These are phyloP conservation scores for Cercospora nicotianae DNA, from an alignment of 2,329 filamentous ascomycete genomes.

Conservation along the genomic window DNA sequence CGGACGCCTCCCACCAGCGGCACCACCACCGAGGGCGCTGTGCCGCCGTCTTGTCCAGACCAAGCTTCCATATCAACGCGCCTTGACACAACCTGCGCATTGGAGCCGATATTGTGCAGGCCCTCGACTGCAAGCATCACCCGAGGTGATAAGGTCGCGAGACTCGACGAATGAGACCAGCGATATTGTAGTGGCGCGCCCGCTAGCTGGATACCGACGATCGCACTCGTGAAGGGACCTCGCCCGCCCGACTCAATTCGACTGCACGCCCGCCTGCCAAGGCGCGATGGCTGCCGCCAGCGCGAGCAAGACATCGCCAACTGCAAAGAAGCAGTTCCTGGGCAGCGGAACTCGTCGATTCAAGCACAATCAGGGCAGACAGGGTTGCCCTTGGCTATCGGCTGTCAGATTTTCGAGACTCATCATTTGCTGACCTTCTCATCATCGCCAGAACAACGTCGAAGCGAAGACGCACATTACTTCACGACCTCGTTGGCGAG, in stretches of 20 bases:
- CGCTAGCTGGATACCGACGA: constrained; percentile 6
- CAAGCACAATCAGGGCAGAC: neutral
- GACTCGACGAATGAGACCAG: neutral
- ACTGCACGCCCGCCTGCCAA: constrained; percentile 4
- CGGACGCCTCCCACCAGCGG: neutral
- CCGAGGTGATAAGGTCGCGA: constrained; percentile 9
- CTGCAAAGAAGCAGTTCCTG: neutral
- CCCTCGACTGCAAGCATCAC: neutral
- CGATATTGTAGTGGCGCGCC: neutral
- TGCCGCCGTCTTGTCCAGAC: neutral
- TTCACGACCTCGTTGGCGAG: no score
- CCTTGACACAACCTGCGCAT: constrained; percentile 5
- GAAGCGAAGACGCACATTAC: no score
- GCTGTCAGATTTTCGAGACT: neutral
- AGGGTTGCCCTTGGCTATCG: neutral
- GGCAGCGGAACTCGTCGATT: neutral
- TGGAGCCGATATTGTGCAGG: neutral
- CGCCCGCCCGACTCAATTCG: neutral
- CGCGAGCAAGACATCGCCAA: neutral
- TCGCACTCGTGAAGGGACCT: neutral
- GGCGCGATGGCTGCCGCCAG: neutral
- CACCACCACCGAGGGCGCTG: constrained; percentile 2
- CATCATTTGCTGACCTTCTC: neutral
- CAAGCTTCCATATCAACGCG: constrained; percentile 13
- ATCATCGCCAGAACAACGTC: no score